Evolutionary conservation across 2,329 filamentous ascomycete genomes (phyloP).

Genomic region (Waltergamsia citrina): DNA sequence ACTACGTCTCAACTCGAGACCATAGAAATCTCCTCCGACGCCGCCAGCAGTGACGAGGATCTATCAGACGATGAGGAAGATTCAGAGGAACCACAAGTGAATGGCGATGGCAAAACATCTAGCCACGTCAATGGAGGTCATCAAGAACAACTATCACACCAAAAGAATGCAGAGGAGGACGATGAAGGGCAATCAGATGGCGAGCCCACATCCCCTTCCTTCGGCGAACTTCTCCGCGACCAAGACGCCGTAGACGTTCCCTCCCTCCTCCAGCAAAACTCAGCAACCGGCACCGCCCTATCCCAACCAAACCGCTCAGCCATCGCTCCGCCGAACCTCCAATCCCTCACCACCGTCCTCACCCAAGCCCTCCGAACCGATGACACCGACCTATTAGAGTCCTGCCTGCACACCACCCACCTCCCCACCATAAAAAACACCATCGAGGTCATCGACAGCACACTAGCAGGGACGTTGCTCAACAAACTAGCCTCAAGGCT

Average conservation of each 20-base stretch:
- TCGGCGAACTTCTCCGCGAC: slow-evolving; percentile 76
- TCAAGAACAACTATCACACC: slow-evolving; percentile 10
- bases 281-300: slow-evolving; percentile 16
- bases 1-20: slow-evolving; percentile 27
- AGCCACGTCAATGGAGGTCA: slow-evolving; percentile 5
- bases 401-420: slow-evolving; percentile 77
- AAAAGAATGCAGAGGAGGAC: slow-evolving; percentile 10
- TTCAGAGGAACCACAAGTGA: slow-evolving; percentile 11
- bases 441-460: slow-evolving; percentile 81
- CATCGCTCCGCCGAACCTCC: slow-evolving; percentile 56
- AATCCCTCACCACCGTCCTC: slow-evolving; percentile 85
- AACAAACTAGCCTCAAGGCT: slow-evolving; percentile 79
- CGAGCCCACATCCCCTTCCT: slow-evolving; percentile 54
- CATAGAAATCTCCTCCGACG: slow-evolving; percentile 51
- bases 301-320: slow-evolving; percentile 33
- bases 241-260: slow-evolving; percentile 70
- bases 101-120: slow-evolving; percentile 6
- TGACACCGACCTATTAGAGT: slow-evolving; percentile 81
- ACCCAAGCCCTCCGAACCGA: slow-evolving; percentile 89
- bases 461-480: slow-evolving; percentile 69
- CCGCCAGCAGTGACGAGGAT: slow-evolving; percentile 33
- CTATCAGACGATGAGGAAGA: slow-evolving; percentile 34
- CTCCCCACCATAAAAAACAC: slow-evolving; percentile 72
- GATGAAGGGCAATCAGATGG: slow-evolving; percentile 30
- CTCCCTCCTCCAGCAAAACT: slow-evolving; percentile 40